phyloP scores from a whole-genome alignment of 805 yeast species.

The Metschnikowia kofuensis region DNA sequence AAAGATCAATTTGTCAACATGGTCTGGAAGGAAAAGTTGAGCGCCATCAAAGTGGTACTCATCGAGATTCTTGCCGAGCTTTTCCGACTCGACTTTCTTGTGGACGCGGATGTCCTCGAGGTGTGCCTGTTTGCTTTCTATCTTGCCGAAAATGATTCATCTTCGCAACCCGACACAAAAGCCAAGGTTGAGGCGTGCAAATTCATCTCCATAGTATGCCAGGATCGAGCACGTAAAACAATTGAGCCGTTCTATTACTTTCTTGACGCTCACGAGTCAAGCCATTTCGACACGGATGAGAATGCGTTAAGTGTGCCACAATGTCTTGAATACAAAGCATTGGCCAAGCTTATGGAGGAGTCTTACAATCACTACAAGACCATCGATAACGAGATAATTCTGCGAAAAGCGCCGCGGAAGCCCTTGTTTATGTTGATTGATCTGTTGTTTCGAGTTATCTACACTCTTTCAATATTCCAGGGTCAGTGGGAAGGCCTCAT shows the following conservation, averaged over 20 bases:
- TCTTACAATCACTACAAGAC: slow-evolving; percentile 11
- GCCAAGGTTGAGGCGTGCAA: slow-evolving; percentile 49
- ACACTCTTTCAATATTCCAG: slow-evolving; percentile 30
- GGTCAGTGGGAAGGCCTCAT: slow-evolving; percentile 38
- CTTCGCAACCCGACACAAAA: slow-evolving; percentile 18
- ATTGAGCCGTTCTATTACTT: slow-evolving; percentile 32
- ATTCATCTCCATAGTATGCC: slow-evolving; percentile 47
- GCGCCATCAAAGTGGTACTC: slow-evolving; percentile 50
- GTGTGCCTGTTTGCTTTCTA: slow-evolving; percentile 21
- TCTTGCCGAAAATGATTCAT: slow-evolving; percentile 9
- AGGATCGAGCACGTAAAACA: slow-evolving; percentile 35
- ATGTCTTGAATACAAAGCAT: slow-evolving; percentile 21
- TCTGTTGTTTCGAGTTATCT: slow-evolving; percentile 31
- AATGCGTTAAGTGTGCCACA: slow-evolving; percentile 20
- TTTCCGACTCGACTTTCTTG: slow-evolving; percentile 59
- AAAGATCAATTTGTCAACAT: slow-evolving; percentile 64
- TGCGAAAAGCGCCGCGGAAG: not conserved
- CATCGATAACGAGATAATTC: slow-evolving; percentile 1
- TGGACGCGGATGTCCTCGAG: slow-evolving; percentile 46
- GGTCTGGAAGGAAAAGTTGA: slow-evolving; percentile 43
- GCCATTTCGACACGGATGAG: slow-evolving; percentile 22
- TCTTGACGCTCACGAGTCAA: slow-evolving; percentile 27
- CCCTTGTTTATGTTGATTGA: slow-evolving; percentile 9
- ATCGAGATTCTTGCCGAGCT: slow-evolving; percentile 54
- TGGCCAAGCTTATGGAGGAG: slow-evolving; percentile 14